Base-by-base conservation (phyloP, 108 stramenopile species). In the Nitzschia palea region DNA sequence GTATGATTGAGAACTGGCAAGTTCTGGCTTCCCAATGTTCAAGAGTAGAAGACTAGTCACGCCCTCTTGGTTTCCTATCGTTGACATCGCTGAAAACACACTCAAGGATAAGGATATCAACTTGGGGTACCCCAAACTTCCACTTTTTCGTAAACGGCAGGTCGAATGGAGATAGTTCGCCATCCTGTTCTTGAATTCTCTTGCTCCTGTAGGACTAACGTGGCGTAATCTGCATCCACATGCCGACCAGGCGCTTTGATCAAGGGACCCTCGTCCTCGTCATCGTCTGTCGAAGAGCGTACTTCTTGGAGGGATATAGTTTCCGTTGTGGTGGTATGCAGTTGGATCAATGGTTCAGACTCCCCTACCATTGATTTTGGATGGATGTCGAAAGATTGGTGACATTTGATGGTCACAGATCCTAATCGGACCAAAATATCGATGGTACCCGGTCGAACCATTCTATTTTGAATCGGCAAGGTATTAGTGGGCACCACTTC, bases 301-400 rank as follows among this genome's bases (percentile, higher is more conserved):
- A 83, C 71, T 79, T 90, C 84, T 58, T 86, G 88, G 62, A 94
- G 55, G 20, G 63, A 55, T 54, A 94, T 88, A 0, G 81, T 80
- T 86, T 94, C 93, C n/a, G 88, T 81, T 18, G 93, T 91, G 8
- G 89, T 94, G 3, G 93, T 91, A 44, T 94, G 89, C 43, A 94
- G 76, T 66, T 94, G 89, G 62, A 94, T 89, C 50, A 90, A 68
- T 10, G 89, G 84, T 72, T 90, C 89, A 40, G 74, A 78, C 36
- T 81, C 78, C 29, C 85, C 83, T 14, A 83, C 76, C 48, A 86
- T 55, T 1, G 88, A 71, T 53, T 89, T 85, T 4, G 93, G 89
- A 44, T 87, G 86, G 43, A 94, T 79, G 64, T 94, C 89, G 69
- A 91, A 94, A 45, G 80, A 85, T n/a, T 80, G 86, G 76, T 94